Evolutionary conservation across 2,329 filamentous ascomycete species (phyloP).

Genomic region (Pseudonectria buxi): DNA sequence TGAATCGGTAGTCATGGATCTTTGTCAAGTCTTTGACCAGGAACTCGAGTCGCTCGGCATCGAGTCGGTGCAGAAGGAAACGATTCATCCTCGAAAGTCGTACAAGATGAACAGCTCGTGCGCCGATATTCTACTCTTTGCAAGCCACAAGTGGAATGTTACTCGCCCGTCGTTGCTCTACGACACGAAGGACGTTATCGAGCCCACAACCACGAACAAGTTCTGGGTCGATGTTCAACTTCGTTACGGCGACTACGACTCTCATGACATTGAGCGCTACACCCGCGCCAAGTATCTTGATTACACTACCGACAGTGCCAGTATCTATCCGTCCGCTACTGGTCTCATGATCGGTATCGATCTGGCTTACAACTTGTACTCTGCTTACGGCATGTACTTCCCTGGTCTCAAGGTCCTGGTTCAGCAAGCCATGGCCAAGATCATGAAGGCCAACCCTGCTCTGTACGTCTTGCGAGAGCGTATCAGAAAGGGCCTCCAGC

Average conservation of each 20-base stretch:
- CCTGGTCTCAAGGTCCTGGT: slow-evolving; percentile 90
- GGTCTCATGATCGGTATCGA: slow-evolving; percentile 98
- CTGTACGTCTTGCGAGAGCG: slow-evolving; percentile 94
- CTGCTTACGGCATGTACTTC: slow-evolving; percentile 97
- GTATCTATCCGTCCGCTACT: slow-evolving; percentile 94
- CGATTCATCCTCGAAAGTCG: slow-evolving; percentile 96
- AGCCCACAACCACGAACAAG: slow-evolving; percentile 92
- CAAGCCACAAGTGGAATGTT: slow-evolving; percentile 98
- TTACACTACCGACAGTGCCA: slow-evolving; percentile 98
- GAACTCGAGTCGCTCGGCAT: slow-evolving; percentile 93
- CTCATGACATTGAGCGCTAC: slow-evolving; percentile 97
- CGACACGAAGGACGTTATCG: slow-evolving; percentile 93
- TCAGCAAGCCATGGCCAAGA: slow-evolving; percentile 98
- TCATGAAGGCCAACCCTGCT: slow-evolving; percentile 99
- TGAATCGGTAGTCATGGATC: slow-evolving; percentile 96
- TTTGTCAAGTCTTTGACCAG: slow-evolving; percentile 97
- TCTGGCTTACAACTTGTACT: slow-evolving; percentile 96
- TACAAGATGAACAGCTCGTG: slow-evolving; percentile 99
- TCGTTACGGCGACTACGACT: slow-evolving; percentile 96
- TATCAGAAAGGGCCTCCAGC: slow-evolving; percentile 94
- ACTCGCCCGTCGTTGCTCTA: slow-evolving; percentile 88
- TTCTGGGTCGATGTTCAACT: slow-evolving; percentile 99
- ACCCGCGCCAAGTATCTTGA: slow-evolving; percentile 97
- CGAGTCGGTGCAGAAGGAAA: slow-evolving; percentile 97
- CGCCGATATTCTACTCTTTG: slow-evolving; percentile 93